phyloP scores from a whole-genome alignment of 192 early-diverging fungal species.

The Powellomyces hirtus region DNA sequence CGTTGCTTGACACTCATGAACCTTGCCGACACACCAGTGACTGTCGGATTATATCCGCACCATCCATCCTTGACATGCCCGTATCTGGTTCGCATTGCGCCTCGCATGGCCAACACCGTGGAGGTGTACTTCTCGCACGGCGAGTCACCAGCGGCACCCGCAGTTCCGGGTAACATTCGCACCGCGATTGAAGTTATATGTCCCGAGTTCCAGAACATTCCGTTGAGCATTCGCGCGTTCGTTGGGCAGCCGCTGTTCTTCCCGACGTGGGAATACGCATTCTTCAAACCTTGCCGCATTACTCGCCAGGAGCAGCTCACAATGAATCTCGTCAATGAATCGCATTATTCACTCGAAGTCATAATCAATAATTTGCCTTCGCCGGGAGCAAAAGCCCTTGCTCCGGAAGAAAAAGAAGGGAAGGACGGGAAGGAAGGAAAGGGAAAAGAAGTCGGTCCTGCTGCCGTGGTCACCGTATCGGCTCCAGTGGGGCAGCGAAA shows the following conservation, averaged over 20 bases:
- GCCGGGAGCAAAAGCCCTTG: not conserved
- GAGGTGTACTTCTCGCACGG: constrained; percentile 44
- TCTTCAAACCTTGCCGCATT: constrained; percentile 51
- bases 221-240: constrained; percentile 47
- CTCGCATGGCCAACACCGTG: constrained; percentile 55
- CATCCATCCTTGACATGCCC: constrained; percentile 46
- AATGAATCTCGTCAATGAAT: constrained; percentile 50
- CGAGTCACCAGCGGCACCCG: constrained; percentile 2
- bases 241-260: constrained; percentile 57
- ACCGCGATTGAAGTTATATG: constrained; percentile 57
- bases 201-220: constrained; percentile 62
- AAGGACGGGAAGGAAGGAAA: not conserved
- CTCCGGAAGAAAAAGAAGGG: not conserved
- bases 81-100: constrained; percentile 51
- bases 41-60: constrained; percentile 52
- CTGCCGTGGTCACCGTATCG: not conserved
- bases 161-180: constrained; percentile 39
- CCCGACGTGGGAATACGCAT: constrained; percentile 51
- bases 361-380: constrained; percentile 18
- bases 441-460: not conserved
- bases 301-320: constrained; percentile 29
- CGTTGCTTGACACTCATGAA: constrained; percentile 60
- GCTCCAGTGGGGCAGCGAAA: not conserved
- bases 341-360: constrained; percentile 52
- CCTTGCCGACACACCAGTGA: constrained; percentile 42